phyloP scores from a whole-genome alignment of 176 grass and related monocot genomes.

The Zea luxurians region DNA sequence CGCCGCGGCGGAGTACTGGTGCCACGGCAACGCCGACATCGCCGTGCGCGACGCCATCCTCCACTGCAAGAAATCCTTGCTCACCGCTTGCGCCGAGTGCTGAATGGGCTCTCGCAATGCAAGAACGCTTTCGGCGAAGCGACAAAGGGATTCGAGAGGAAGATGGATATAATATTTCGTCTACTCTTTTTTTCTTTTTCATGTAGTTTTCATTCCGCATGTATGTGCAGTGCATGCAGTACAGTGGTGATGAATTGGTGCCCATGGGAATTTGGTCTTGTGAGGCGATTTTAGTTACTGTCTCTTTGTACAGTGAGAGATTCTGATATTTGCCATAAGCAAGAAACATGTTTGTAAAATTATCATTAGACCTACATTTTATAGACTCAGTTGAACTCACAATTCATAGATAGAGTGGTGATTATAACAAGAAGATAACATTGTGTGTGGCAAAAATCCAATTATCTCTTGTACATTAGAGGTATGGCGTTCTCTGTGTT shows the following conservation, averaged over 20 bases:
- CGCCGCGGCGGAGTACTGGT: conserved; percentile 54
- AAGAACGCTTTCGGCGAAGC: conserved; percentile 9
- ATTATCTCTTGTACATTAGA: no score
- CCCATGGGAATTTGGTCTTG: conserved; percentile 45
- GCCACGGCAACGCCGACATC: conserved; percentile 71
- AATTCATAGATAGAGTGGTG: no score
- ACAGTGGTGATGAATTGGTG: conserved; percentile 32
- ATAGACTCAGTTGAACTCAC: no score
- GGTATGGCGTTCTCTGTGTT: not conserved
- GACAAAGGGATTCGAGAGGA: not conserved
- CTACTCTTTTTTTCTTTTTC: not conserved
- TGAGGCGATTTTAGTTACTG: conserved; percentile 33
- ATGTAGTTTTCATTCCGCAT: conserved; percentile 13
- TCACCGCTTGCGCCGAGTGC: not conserved
- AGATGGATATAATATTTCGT: not conserved
- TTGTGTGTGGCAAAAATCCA: no score
- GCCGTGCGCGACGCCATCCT: conserved; percentile 87
- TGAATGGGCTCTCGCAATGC: conserved; percentile 15
- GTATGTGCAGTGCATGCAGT: conserved; percentile 37
- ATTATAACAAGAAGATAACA: no score
- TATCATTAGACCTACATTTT: no score
- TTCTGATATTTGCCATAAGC: no score
- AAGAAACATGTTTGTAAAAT: no score
- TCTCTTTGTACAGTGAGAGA: not conserved
- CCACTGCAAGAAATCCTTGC: conserved; percentile 83